Conservation (phyloP, 805 yeast species). For the Alloascoidea africana region DNA sequence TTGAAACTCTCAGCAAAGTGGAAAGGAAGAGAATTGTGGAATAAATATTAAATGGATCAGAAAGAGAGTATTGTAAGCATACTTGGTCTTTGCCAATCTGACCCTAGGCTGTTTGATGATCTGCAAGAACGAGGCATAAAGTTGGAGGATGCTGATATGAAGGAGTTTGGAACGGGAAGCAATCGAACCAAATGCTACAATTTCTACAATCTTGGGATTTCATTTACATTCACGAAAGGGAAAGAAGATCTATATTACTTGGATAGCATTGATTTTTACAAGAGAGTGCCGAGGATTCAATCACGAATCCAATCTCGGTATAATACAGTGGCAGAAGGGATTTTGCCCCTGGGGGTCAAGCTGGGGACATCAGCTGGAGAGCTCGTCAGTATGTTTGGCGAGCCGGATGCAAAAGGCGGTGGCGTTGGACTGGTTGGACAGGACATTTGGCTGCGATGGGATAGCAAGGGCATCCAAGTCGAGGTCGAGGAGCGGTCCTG, state of each 20-base stretch:
- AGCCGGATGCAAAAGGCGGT: slow-evolving; percentile 27
- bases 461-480: slow-evolving; percentile 15
- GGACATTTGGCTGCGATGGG: slow-evolving; percentile 26
- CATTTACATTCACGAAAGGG: slow-evolving; percentile 4
- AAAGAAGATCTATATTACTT: slow-evolving; percentile 5
- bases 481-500: slow-evolving; percentile 21
- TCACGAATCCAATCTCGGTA: slow-evolving; percentile 10
- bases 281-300: slow-evolving; percentile 4
- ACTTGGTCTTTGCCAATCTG: too few species aligned
- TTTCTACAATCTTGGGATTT: slow-evolving; percentile 10
- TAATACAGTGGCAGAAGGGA: slow-evolving; percentile 4
- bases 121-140: too few species aligned
- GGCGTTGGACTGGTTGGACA: slow-evolving; percentile 17
- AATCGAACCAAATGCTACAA: too few species aligned
- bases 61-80: too few species aligned
- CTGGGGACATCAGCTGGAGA: slow-evolving; percentile 14
- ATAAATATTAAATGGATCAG: too few species aligned
- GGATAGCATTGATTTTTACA: slow-evolving; percentile 23
- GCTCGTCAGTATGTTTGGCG: slow-evolving; percentile 20
- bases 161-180: too few species aligned
- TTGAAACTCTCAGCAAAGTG: too few species aligned
- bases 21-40: too few species aligned
- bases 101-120: too few species aligned
- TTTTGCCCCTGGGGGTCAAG: slow-evolving; percentile 12
- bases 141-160: too few species aligned